A percentile compares a stretch with the other conserved stretches of the same genome.
These are phyloP conservation scores for Ammopiptanthus mongolicus DNA, from an alignment of 306 rosid species.

Conservation along the genomic window DNA sequence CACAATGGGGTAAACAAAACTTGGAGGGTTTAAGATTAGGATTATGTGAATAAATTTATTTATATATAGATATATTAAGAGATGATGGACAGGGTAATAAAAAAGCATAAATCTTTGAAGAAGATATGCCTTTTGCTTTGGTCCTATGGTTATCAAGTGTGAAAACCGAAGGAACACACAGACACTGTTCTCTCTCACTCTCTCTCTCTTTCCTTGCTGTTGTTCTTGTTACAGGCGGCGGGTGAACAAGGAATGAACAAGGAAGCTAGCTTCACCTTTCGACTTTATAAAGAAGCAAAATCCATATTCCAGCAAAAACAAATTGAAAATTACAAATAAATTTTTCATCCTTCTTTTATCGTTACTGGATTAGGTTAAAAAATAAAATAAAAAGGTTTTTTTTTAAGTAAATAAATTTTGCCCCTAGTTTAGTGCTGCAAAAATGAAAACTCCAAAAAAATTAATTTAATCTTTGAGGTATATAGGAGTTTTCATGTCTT, in stretches of 20 bases:
- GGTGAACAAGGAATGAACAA: conserved; percentile 36
- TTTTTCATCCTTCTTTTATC: not conserved
- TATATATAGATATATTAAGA: not conserved
- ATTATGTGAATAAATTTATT: not conserved
- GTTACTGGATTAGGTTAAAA: conserved; percentile 21
- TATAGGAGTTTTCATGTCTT: too few species aligned
- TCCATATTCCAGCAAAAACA: not conserved
- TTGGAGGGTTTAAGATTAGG: not conserved
- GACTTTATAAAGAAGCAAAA: conserved; percentile 50
- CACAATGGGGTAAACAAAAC: not conserved
- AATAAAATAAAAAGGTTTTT: not conserved
- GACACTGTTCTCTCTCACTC: not conserved
- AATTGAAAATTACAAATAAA: not conserved
- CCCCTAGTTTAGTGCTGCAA: too few species aligned
- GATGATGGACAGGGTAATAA: not conserved
- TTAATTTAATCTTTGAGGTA: too few species aligned
- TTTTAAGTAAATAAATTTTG: too few species aligned
- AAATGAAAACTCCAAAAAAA: too few species aligned
- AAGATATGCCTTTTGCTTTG: conserved; percentile 22
- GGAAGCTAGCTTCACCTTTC: conserved; percentile 29
- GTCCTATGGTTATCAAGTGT: conserved; percentile 2
- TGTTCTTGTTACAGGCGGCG: conserved; percentile 49
- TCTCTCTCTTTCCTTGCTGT: not conserved
- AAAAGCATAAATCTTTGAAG: not conserved
- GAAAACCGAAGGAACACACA: not conserved